Percentiles rank a stretch among this genome's conserved stretches.
Evolutionary conservation across 352 stramenopile genomes (phyloP).

Genomic region (Pilasporangium apinafurcum): DNA sequence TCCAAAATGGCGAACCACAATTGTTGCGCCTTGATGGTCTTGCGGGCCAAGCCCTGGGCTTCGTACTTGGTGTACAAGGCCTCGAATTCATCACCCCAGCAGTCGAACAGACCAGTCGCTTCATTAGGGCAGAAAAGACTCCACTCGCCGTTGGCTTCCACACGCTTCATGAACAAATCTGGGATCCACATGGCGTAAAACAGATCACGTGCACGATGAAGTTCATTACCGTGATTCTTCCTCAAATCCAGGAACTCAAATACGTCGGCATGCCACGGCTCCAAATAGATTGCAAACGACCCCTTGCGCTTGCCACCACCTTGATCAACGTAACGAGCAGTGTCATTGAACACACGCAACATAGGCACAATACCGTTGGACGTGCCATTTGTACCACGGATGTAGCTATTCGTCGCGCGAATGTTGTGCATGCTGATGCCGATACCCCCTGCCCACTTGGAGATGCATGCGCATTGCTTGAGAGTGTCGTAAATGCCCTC

Average conservation of each 20-base stretch:
- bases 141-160: slow-evolving; percentile 96
- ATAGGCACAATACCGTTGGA: slow-evolving; percentile 99
- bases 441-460: slow-evolving; percentile 99
- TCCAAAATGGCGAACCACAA: slow-evolving; percentile 99
- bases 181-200: slow-evolving; percentile 99
- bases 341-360: slow-evolving; percentile 99
- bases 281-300: slow-evolving; percentile 98
- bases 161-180: slow-evolving; percentile 99
- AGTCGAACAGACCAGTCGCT: slow-evolving; percentile 91
- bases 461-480: slow-evolving; percentile 98
- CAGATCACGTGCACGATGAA: slow-evolving; percentile 95
- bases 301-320: slow-evolving; percentile 97
- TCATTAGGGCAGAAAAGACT: slow-evolving; percentile 99
- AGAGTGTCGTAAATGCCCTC: slow-evolving; percentile 99
- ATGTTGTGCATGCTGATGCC: slow-evolving; percentile 98
- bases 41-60: slow-evolving; percentile 89
- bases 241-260: slow-evolving; percentile 97
- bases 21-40: slow-evolving; percentile 96
- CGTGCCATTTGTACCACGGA: slow-evolving; percentile 97
- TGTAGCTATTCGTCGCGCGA: slow-evolving; percentile 95
- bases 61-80: slow-evolving; percentile 96
- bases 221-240: slow-evolving; percentile 99
- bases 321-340: slow-evolving; percentile 99
- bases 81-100: slow-evolving; percentile 94
- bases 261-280: slow-evolving; percentile 99